phyloP scores from a whole-genome alignment of 108 stramenopile genomes.

The Thalassiosira profunda region DNA sequence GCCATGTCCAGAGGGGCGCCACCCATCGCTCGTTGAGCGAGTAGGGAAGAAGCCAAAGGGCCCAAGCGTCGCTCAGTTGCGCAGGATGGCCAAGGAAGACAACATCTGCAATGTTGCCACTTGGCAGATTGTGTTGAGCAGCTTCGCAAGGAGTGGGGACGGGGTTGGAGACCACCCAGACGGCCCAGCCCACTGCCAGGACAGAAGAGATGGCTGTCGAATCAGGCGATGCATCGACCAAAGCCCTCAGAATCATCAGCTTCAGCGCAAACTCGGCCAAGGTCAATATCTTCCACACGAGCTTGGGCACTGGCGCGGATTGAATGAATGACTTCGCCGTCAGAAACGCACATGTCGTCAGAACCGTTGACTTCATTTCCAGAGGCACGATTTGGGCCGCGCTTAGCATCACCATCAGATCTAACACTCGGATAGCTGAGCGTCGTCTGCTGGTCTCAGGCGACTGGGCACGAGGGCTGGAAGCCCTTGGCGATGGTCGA shows the following conservation, averaged over 20 bases:
- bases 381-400: constrained; percentile 4
- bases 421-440: constrained; percentile 20
- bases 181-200: constrained; percentile 26
- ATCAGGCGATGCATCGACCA: constrained; percentile 3
- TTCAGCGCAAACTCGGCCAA: constrained; percentile 25
- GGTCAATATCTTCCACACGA: constrained; percentile 7
- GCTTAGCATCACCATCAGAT: constrained; percentile 37
- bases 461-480: not conserved
- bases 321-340: constrained; percentile 32
- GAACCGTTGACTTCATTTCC: constrained; percentile 2
- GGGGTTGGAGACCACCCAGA: constrained; percentile 31
- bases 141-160: constrained; percentile 37
- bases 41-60: constrained; percentile 62
- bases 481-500: not conserved
- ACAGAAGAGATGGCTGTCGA: constrained; percentile 5
- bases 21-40: constrained; percentile 48
- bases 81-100: constrained; percentile 55
- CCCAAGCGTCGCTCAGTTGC: constrained; percentile 50
- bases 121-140: not conserved
- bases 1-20: constrained; percentile 40
- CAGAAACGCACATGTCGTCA: constrained; percentile 12
- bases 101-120: constrained; percentile 22
- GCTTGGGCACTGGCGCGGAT: constrained; percentile 13
- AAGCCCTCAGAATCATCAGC: constrained; percentile 5
- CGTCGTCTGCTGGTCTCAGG: not conserved